phyloP scores from a whole-genome alignment of 192 early-diverging fungal genomes.

The Backusella mclennaniae region DNA sequence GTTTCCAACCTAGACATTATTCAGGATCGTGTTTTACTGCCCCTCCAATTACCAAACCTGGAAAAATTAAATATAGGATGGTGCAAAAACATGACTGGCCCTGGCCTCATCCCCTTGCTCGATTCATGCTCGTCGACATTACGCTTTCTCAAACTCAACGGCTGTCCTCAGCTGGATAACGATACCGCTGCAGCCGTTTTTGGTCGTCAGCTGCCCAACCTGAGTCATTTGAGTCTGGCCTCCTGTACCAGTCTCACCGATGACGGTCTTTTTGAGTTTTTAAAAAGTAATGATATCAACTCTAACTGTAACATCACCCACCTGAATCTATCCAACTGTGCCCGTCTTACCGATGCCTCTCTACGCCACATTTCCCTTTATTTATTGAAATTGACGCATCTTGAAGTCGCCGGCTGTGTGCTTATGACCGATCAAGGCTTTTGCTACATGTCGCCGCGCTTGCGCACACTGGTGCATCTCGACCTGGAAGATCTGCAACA shows the following conservation, averaged over 20 bases:
- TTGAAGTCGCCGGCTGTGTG: slow-evolving; percentile 47
- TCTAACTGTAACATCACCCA: slow-evolving; percentile 28
- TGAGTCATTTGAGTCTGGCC: slow-evolving; percentile 43
- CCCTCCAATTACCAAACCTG: slow-evolving; percentile 35
- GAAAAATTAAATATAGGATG: slow-evolving; percentile 46
- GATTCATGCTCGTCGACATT: slow-evolving; percentile 37
- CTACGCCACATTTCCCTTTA: slow-evolving; percentile 34
- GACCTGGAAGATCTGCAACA: slow-evolving; percentile 39
- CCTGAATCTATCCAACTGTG: slow-evolving; percentile 45
- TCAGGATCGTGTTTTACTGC: slow-evolving; percentile 42
- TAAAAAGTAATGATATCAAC: background rate
- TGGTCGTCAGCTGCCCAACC: slow-evolving; percentile 37
- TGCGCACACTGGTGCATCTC: slow-evolving; percentile 20
- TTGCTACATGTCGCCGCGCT: slow-evolving; percentile 23
- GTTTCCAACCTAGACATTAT: slow-evolving; percentile 39
- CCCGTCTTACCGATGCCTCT: slow-evolving; percentile 34
- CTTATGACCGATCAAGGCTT: slow-evolving; percentile 43
- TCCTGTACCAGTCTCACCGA: slow-evolving; percentile 43
- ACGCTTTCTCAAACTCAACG: slow-evolving; percentile 41
- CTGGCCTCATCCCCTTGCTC: slow-evolving; percentile 33
- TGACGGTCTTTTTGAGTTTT: slow-evolving; percentile 36
- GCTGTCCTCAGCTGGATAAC: slow-evolving; percentile 43
- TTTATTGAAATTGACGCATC: slow-evolving; percentile 36
- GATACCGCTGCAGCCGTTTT: slow-evolving; percentile 34
- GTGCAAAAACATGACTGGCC: slow-evolving; percentile 48